These are phyloP conservation scores for Calycina marina DNA, from an alignment of 2,329 filamentous ascomycete genomes.

Conservation along the genomic window DNA sequence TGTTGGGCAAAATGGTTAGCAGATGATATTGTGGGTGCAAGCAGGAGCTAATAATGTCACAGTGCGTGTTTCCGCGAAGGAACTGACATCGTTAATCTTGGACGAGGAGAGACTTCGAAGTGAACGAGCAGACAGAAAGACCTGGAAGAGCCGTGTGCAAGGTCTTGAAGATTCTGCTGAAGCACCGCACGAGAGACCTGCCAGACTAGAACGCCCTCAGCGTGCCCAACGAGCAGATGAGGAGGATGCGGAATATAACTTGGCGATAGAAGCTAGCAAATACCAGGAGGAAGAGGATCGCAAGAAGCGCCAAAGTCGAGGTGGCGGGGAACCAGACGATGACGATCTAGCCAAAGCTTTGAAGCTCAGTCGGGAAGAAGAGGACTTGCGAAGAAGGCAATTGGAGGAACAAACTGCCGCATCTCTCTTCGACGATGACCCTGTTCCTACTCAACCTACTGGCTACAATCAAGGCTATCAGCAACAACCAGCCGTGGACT, in stretches of 20 bases:
- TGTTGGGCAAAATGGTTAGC: conserved; percentile 86
- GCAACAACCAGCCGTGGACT: conserved; percentile 91
- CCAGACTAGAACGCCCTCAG: conserved; percentile 30
- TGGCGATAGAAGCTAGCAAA: conserved; percentile 92
- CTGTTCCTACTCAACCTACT: conserved; percentile 49
- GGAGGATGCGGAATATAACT: conserved; percentile 76
- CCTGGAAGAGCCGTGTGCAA: conserved; percentile 92
- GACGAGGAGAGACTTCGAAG: conserved; percentile 86
- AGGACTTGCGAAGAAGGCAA: conserved; percentile 75
- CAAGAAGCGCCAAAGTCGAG: conserved; percentile 52
- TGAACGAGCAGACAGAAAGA: conserved; percentile 80
- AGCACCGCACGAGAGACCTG: conserved; percentile 28
- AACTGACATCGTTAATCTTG: conserved; percentile 78
- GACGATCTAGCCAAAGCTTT: conserved; percentile 92
- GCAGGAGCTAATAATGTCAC: conserved; percentile 17
- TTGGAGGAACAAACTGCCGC: conserved; percentile 74
- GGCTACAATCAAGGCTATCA: conserved; percentile 96
- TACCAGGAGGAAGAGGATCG: conserved; percentile 85
- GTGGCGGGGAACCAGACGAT: conserved; percentile 44
- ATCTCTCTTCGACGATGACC: conserved; percentile 76
- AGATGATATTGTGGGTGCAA: background rate
- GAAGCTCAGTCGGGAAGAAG: conserved; percentile 85
- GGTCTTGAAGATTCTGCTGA: conserved; percentile 70
- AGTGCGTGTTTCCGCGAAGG: conserved; percentile 95
- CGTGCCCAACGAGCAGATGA: conserved; percentile 48